These are phyloP conservation scores for Wickerhamiella infanticola DNA, from an alignment of 1,139 yeast species.

Conservation along the genomic window DNA sequence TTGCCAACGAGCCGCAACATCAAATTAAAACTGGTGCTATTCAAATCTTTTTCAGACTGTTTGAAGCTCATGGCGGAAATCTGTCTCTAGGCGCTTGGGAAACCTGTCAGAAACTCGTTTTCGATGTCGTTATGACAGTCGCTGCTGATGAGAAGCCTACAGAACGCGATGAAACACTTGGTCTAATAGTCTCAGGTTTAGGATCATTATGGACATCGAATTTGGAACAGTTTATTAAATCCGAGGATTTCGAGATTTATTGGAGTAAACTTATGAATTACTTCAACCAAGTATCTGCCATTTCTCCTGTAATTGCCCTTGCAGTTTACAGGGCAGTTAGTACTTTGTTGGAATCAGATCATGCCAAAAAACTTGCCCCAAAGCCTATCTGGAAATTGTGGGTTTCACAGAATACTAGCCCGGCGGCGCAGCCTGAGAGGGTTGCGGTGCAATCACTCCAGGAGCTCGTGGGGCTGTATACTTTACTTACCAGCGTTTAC, in stretches of 20 bases:
- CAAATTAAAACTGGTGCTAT: constrained; percentile 83
- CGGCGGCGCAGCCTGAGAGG: constrained; percentile 14
- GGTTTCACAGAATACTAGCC: constrained; percentile 31
- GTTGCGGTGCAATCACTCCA: constrained; percentile 19
- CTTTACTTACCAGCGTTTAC: constrained; percentile 1
- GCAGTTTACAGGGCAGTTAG: constrained; percentile 38
- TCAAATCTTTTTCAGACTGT: constrained; percentile 71
- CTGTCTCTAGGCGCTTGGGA: constrained; percentile 30
- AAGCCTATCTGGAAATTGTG: constrained; percentile 38
- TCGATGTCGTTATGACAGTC: constrained; percentile 23
- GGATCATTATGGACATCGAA: constrained; percentile 36
- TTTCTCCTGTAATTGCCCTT: constrained; percentile 25
- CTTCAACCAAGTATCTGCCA: constrained; percentile 24
- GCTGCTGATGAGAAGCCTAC: constrained; percentile 17
- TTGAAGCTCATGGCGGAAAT: constrained; percentile 57
- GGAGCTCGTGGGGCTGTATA: constrained; percentile 14
- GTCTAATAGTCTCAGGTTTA: constrained; percentile 43
- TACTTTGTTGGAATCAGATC: constrained; percentile 25
- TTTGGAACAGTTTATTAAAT: constrained; percentile 23
- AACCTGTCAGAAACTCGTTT: constrained; percentile 23
- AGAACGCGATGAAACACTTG: constrained; percentile 44
- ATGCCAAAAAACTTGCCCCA: neutral
- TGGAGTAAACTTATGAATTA: constrained; percentile 42
- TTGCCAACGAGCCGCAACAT: constrained; percentile 48
- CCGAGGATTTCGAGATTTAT: constrained; percentile 19